These are phyloP conservation scores for Protomyces arabidopsidicola DNA, from an alignment of 1,139 yeast genomes.

Conservation along the genomic window DNA sequence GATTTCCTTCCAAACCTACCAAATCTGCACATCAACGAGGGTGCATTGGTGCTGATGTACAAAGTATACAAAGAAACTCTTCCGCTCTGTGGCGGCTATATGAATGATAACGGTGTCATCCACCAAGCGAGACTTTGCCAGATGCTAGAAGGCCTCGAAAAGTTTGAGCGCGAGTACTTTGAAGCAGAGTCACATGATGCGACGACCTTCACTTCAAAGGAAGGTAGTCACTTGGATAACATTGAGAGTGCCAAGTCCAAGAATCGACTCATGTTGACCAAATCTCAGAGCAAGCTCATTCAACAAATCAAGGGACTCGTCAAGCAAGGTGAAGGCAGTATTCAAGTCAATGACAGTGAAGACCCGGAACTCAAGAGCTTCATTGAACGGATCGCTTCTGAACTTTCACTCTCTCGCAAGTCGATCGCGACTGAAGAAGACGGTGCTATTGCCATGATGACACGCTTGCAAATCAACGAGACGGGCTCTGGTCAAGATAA, in stretches of 20 bases:
- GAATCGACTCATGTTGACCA: conserved; percentile 63
- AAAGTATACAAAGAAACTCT: conserved; percentile 82
- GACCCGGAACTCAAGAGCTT: conserved; percentile 37
- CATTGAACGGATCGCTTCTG: conserved; percentile 36
- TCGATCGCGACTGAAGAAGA: conserved; percentile 55
- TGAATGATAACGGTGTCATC: conserved; percentile 77
- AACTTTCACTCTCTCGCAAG: conserved; percentile 55
- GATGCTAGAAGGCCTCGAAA: conserved; percentile 79
- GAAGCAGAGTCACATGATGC: conserved; percentile 68
- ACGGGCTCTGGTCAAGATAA: conserved; percentile 34
- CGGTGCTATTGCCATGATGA: conserved; percentile 41
- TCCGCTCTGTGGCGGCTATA: conserved; percentile 71
- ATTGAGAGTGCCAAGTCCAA: conserved; percentile 32
- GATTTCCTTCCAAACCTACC: conserved; percentile 98
- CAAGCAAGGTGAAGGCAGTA: conserved; percentile 5
- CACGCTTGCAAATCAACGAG: conserved; percentile 18
- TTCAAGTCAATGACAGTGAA: conserved; percentile 25
- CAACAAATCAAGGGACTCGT: conserved; percentile 38
- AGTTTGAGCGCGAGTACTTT: conserved; percentile 54
- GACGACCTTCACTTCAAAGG: conserved; percentile 83
- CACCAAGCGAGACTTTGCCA: conserved; percentile 64
- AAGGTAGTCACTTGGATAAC: conserved; percentile 54
- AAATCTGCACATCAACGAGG: conserved; percentile 85
- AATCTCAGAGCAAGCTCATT: conserved; percentile 64
- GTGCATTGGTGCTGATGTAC: conserved; percentile 87